A percentile compares a stretch with the other conserved stretches of the same genome.
Evolutionary conservation across 2,329 filamentous ascomycete genomes (phyloP).

Genomic region (Aspergillus neotritici): DNA sequence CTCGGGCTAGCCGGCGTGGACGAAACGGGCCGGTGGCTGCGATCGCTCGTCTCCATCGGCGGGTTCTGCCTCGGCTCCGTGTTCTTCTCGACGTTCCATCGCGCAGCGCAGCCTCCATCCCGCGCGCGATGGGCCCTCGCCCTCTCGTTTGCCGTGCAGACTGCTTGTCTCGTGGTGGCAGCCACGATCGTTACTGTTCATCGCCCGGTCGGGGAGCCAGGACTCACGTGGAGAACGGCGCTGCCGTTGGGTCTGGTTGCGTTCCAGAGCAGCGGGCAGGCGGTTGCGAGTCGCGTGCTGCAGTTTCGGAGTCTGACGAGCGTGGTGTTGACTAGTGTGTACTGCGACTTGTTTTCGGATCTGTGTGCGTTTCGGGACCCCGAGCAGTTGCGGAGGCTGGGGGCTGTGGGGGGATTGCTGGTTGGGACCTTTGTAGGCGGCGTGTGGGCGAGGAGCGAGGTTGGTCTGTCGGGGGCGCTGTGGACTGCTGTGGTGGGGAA

Average conservation of each 20-base stretch:
- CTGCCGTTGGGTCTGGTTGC: conserved; percentile 64
- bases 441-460: conserved; percentile 47
- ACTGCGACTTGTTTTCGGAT: conserved; percentile 74
- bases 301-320: conserved; percentile 67
- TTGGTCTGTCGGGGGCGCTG: conserved; percentile 51
- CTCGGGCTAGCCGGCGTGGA: conserved; percentile 58
- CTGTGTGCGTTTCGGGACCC: conserved; percentile 42
- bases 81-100: conserved; percentile 48
- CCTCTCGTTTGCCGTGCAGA: conserved; percentile 52
- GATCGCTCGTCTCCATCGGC: conserved; percentile 63
- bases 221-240: conserved; percentile 51
- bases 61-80: conserved; percentile 62
- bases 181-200: conserved; percentile 51
- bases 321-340: conserved; percentile 74
- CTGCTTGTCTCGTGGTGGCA: conserved; percentile 46
- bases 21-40: conserved; percentile 58
- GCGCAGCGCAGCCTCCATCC: conserved; percentile 35
- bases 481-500: conserved; percentile 59
- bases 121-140: conserved; percentile 41
- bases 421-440: conserved; percentile 52
- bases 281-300: conserved; percentile 65
- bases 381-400: conserved; percentile 50
- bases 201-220: conserved; percentile 42
- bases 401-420: conserved; percentile 49
- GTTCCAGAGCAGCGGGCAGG: conserved; percentile 73